phyloP scores from a whole-genome alignment of 2,329 filamentous ascomycete species.

The Ophiostoma fasciatum region DNA sequence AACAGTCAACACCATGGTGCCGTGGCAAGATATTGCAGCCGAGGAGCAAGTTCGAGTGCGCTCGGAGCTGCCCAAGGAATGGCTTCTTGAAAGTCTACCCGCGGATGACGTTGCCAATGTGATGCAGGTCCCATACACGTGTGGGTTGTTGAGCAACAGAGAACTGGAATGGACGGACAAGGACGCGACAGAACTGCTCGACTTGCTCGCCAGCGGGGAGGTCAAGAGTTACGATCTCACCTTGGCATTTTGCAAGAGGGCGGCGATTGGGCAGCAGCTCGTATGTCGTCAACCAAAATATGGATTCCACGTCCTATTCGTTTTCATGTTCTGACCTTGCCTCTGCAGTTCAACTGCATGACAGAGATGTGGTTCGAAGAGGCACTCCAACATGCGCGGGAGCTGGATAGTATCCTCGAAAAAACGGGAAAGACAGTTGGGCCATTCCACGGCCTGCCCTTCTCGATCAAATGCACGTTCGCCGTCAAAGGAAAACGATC shows the following conservation, averaged over 20 bases:
- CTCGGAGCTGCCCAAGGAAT: background rate
- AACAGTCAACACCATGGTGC: background rate
- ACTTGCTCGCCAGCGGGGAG: background rate
- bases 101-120: background rate
- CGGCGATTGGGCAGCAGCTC: conserved; percentile 1
- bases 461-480: background rate
- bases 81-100: background rate
- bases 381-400: background rate
- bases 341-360: conserved; percentile 1
- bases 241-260: conserved; percentile 1
- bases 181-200: conserved; percentile 1
- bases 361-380: background rate
- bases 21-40: conserved; percentile 1
- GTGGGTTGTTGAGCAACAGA: background rate
- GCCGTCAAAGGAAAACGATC: background rate
- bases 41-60: background rate
- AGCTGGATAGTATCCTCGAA: background rate
- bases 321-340: background rate
- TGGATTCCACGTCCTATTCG: background rate
- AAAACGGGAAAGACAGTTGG: conserved; percentile 1
- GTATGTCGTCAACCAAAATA: no score
- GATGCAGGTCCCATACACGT: background rate
- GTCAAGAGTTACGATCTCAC: conserved; percentile 1
- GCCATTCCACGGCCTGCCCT: conserved; percentile 2
- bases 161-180: conserved; percentile 1